Evolutionary conservation across 2,329 filamentous ascomycete genomes (phyloP), one percentile per base, ranked within the genome.

Genomic region (Conoideocrella luteorostrata): DNA sequence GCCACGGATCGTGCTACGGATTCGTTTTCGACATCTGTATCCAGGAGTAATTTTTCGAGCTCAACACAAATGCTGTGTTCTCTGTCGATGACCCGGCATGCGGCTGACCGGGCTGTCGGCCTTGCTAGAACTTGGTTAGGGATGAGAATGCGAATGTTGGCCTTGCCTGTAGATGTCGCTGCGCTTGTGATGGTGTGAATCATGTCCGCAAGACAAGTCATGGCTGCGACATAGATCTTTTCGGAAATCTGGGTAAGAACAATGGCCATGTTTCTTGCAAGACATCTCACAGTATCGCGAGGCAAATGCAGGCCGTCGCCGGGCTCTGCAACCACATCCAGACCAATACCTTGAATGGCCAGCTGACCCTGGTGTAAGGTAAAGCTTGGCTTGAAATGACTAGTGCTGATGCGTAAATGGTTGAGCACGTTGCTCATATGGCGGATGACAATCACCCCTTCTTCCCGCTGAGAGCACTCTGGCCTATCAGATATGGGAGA

Each of bases 261-360:
- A 26, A 12, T 17, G n/a, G 13, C 36, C n/a, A 39, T 24, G 11
- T 15, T 24, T 13, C 28, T 22, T 12, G 28, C 36, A 11, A 39
- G 36, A 21, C 4, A 22, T 17, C 23, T 22, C 2, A 23, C 22
- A 13, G 5, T 10, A 20, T 24, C 7, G 21, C 15, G 10, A 11
- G 22, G 18, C 15, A 39, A 7, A 15, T 39, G 20, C 2, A 39
- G 13, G 10, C 23, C 36, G 6, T 12, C 22, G 21, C 23, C 11
- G 21, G 36, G 36, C 36, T 24, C 36, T 22, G 36, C 28, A 9
- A 39, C n/a, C n/a, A 39, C 12, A n/a, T 39, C 36, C 9, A 39
- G 24, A 10, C 36, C 36, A 9, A 39, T 7, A 10, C 36, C 36
- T 23, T 28, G 21, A 22, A 39, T 11, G 13, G n/a, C 20, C 21